A percentile compares a stretch with the other conserved stretches of the same genome.
Conservation (phyloP, 495 filamentous ascomycete species). For the Umbilicaria muhlenbergii region DNA sequence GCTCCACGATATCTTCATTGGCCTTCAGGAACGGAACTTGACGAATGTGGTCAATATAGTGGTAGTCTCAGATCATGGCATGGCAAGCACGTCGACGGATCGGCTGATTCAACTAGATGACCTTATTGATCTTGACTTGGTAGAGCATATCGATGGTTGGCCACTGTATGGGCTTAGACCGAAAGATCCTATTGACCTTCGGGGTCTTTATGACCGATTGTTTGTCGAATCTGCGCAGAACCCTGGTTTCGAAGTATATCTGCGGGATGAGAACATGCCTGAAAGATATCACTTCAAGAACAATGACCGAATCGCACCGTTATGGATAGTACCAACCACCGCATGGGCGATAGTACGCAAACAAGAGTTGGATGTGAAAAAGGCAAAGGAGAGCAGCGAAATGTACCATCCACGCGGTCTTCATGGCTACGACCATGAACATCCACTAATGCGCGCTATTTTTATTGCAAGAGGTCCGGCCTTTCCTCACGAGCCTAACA, state of each 20-base stretch:
- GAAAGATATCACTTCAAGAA: slow-evolving; percentile 32
- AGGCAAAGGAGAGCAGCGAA: slow-evolving; percentile 18
- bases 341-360: slow-evolving; percentile 36
- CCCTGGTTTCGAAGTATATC: slow-evolving; percentile 51
- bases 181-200: slow-evolving; percentile 24
- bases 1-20: slow-evolving; percentile 58
- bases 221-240: slow-evolving; percentile 32
- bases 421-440: slow-evolving; percentile 34
- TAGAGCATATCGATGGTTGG: slow-evolving; percentile 88
- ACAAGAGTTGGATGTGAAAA: slow-evolving; percentile 28
- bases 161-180: slow-evolving; percentile 69
- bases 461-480: slow-evolving; percentile 35
- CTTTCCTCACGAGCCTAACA: slow-evolving; percentile 57
- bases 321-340: slow-evolving; percentile 37
- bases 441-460: slow-evolving; percentile 37
- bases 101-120: slow-evolving; percentile 93
- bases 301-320: slow-evolving; percentile 33
- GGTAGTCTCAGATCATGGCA: slow-evolving; percentile 95
- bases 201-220: slow-evolving; percentile 20
- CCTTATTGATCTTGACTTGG: slow-evolving; percentile 53
- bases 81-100: slow-evolving; percentile 75
- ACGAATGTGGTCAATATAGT: slow-evolving; percentile 89
- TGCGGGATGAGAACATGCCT: slow-evolving; percentile 32
- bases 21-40: slow-evolving; percentile 66
- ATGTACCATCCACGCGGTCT: slow-evolving; percentile 30